Base-by-base conservation (phyloP, 495 filamentous ascomycete species). In the Astrocystis sublimbata region DNA sequence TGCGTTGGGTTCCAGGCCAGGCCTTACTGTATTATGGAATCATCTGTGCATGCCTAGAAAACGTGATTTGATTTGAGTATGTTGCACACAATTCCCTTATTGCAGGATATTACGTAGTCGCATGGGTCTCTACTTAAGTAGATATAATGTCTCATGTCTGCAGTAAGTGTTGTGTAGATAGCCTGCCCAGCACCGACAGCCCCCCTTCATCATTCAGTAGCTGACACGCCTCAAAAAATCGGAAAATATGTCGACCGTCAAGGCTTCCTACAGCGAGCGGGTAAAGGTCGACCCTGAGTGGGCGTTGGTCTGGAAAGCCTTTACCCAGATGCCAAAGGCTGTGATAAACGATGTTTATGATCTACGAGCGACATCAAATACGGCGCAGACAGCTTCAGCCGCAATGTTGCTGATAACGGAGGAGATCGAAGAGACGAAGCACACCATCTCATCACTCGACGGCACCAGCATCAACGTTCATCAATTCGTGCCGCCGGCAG, bases 391-490 rank as follows among this genome's bases (percentile, higher is more conserved):
- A 4, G 45, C 41, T 9, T 21, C 60, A 3, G 40, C 49, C 17
- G 30, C 38, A 13, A 4, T 8, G 10, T n/a, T 67, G 12, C 60
- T 52, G 17, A 58, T 52, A 17, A 41, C 49, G 7, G 30, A 55
- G 45, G 58, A 59, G 3, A 54, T 73, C 46, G 26, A 49, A 31
- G 65, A 73, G 38, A 67, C 61, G 13, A 64, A 42, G 3, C 58
- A 63, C 53, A 38, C 66, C 6, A 47, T 64, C 61, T 31, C 21
- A 4, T 69, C 70, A 0, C 12, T 53, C 13, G 68, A 73, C 28
- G 71, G 69, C 17, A 67, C 60, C 1, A 17, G 30, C 3, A 43
- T 74, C 58, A 42, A 67, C 40, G 57, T 73, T 19, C 55, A 64
- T 41, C 58, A 54, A 10, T 71, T 71, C 41, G 51, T 66, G 23